Evolutionary conservation across 2,329 filamentous ascomycete genomes (phyloP).

Genomic region (Domatiomyces catenatus): DNA sequence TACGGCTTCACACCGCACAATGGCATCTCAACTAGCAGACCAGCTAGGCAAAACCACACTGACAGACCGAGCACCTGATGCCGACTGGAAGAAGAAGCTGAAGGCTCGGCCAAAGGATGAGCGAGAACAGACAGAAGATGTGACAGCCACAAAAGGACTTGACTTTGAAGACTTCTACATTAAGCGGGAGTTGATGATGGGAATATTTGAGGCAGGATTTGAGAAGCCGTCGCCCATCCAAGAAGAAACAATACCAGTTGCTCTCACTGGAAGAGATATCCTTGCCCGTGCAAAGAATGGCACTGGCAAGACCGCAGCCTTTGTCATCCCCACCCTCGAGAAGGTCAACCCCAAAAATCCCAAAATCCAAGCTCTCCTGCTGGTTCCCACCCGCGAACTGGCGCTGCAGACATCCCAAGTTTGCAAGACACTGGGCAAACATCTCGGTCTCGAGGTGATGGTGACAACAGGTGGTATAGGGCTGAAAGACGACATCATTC

Average conservation of each 20-base stretch:
- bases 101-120: conserved; percentile 34
- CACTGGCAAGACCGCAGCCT: conserved; percentile 95
- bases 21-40: conserved; percentile 31
- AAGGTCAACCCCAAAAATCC: conserved; percentile 91
- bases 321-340: conserved; percentile 88
- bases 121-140: conserved; percentile 51
- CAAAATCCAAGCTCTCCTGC: conserved; percentile 90
- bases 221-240: conserved; percentile 98
- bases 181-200: conserved; percentile 92
- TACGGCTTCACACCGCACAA: conserved; percentile 16
- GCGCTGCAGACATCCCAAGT: conserved; percentile 98
- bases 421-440: conserved; percentile 95
- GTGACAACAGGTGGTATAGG: conserved; percentile 94
- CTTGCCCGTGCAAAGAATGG: conserved; percentile 95
- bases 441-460: conserved; percentile 96
- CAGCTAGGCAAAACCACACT: conserved; percentile 31
- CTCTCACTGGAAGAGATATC: conserved; percentile 85
- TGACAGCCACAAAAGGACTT: conserved; percentile 90
- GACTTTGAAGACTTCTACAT: conserved; percentile 96
- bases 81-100: conserved; percentile 31
- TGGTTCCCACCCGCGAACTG: conserved; percentile 91
- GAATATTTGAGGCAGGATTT: conserved; percentile 97
- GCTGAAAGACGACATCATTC: conserved; percentile 90
- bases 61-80: conserved; percentile 25
- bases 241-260: conserved; percentile 97